Evolutionary conservation across 2,329 filamentous ascomycete species (phyloP).

Genomic region (Penicillium sumatraense): DNA sequence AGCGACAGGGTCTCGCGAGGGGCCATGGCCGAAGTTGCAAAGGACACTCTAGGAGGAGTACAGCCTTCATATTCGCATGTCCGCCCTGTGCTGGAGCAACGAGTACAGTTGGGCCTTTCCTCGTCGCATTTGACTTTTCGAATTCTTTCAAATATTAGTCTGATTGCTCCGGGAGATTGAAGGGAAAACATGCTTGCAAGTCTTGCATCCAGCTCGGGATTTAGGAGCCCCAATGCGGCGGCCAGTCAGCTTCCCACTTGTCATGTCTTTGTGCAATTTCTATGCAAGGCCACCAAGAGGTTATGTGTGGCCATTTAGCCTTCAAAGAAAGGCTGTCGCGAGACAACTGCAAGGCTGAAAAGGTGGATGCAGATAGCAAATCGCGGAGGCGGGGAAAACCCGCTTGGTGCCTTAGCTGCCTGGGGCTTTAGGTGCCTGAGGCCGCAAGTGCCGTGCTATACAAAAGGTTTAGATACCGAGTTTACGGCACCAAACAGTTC

Average conservation of each 20-base stretch:
- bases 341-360: background rate
- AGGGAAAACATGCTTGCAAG: constrained; percentile 14
- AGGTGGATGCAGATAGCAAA: background rate
- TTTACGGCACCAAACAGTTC: too few species aligned
- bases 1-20: background rate
- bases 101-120: constrained; percentile 26
- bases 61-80: constrained; percentile 22
- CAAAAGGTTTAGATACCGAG: too few species aligned
- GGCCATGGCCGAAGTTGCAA: background rate
- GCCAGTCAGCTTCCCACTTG: background rate
- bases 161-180: too few species aligned
- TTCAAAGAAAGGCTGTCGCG: background rate
- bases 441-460: background rate
- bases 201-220: constrained; percentile 19
- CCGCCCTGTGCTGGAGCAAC: constrained; percentile 24
- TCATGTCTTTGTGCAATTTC: background rate
- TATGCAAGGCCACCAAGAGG: too few species aligned
- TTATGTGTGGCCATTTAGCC: background rate
- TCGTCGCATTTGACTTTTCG: constrained; percentile 32
- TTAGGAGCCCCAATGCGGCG: constrained; percentile 13
- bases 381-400: background rate
- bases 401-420: background rate
- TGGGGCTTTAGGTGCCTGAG: background rate
- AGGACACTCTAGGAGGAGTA: background rate
- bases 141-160: constrained; percentile 15